Conservation (phyloP, 495 filamentous ascomycete species). For the Corynascus novoguineensis region DNA sequence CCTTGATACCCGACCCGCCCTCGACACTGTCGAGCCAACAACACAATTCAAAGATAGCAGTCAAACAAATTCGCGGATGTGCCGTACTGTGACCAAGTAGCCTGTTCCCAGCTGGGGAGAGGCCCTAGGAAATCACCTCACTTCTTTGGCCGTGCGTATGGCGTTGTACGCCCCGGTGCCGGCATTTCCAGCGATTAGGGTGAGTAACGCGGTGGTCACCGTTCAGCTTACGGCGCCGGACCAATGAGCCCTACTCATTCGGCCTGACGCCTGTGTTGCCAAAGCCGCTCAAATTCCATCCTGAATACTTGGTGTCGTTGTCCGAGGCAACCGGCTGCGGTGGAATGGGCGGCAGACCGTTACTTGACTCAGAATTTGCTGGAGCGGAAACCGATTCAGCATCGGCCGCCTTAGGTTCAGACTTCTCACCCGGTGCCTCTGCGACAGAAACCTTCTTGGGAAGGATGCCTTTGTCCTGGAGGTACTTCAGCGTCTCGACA, state of each 20-base stretch:
- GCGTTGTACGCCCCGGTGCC: not conserved
- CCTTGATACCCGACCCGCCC: not conserved
- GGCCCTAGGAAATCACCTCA: not conserved
- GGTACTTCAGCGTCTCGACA: conserved; percentile 48
- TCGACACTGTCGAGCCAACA: conserved; percentile 7
- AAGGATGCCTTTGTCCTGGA: conserved; percentile 39
- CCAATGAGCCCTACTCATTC: conserved; percentile 18
- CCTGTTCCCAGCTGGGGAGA: conserved; percentile 3
- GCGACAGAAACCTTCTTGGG: conserved; percentile 10
- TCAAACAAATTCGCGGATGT: not conserved
- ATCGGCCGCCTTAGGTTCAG: not conserved
- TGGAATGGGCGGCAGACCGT: conserved; percentile 30
- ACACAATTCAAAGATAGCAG: not conserved
- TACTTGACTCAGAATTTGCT: conserved; percentile 18
- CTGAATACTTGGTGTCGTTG: conserved; percentile 24
- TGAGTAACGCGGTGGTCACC: not conserved
- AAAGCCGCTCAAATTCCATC: conserved; percentile 34
- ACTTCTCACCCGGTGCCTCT: conserved; percentile 14
- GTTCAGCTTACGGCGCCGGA: not conserved
- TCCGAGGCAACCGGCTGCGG: conserved; percentile 18
- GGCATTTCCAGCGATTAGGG: not conserved
- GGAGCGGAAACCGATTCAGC: conserved; percentile 19
- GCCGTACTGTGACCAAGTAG: not conserved
- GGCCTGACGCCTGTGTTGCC: conserved; percentile 31
- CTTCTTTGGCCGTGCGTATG: not conserved